Evolutionary conservation across 441 rosid species (phyloP).

Genomic region (Adansonia madagascariensis): DNA sequence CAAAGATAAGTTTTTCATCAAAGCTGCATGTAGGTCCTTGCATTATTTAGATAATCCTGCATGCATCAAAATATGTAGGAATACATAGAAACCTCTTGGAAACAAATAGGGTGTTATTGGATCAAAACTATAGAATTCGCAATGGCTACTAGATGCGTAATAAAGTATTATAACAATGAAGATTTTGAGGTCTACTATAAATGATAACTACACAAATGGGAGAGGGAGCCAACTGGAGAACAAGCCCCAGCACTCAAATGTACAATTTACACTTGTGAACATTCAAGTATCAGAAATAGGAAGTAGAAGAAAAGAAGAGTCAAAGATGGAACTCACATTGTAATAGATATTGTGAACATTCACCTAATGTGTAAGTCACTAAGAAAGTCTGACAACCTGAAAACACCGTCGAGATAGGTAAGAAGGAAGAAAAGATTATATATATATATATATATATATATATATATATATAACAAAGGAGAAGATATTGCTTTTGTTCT

Average conservation of each 20-base stretch:
- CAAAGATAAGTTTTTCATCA: neutral
- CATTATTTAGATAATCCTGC: conserved; percentile 17
- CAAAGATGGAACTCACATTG: conserved; percentile 40
- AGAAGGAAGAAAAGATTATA: neutral
- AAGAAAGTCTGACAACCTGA: conserved; percentile 73
- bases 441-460: no score
- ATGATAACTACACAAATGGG: neutral
- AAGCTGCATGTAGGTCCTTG: conserved; percentile 14
- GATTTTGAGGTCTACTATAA: neutral
- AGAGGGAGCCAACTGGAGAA: neutral
- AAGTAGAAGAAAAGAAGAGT: neutral
- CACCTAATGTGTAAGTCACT: conserved; percentile 53
- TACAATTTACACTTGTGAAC: neutral
- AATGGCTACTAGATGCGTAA: neutral
- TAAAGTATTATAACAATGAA: neutral
- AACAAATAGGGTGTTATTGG: neutral
- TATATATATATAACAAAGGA: neutral
- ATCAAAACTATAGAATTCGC: neutral
- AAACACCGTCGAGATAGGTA: neutral
- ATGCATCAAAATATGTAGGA: neutral
- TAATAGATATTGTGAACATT: conserved; percentile 31
- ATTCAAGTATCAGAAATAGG: neutral
- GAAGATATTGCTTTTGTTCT: neutral
- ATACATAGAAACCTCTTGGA: neutral
- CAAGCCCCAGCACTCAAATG: neutral